These are phyloP conservation scores for Colletotrichum phormii DNA, from an alignment of 2,329 filamentous ascomycete genomes.

Conservation along the genomic window DNA sequence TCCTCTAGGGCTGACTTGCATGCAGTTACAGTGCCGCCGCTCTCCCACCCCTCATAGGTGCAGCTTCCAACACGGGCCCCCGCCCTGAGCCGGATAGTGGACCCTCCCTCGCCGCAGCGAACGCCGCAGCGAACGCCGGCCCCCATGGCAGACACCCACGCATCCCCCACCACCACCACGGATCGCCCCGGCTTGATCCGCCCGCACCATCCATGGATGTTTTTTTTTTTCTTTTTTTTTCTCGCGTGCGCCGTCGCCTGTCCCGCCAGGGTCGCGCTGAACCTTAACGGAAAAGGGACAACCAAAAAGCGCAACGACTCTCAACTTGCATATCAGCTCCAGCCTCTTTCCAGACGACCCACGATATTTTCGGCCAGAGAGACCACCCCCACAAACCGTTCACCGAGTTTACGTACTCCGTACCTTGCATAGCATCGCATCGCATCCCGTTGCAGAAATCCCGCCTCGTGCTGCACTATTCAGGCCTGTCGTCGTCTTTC, in stretches of 20 bases:
- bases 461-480: too few relatives aligned
- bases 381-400: not conserved
- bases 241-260: not conserved
- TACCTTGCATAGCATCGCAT: not conserved
- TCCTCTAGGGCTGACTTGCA: conserved; percentile 2
- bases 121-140: not conserved
- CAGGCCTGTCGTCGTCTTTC: not conserved
- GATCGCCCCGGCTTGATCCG: conserved; percentile 32
- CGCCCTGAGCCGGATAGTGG: not conserved
- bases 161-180: not conserved
- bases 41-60: not conserved
- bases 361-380: not conserved
- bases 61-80: not conserved
- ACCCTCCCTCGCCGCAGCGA: too few relatives aligned
- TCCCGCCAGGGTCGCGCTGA: not conserved
- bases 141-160: not conserved
- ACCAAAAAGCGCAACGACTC: not conserved
- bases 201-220: not conserved
- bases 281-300: not conserved
- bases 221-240: not conserved
- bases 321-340: not conserved
- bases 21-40: not conserved
- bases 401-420: not conserved
- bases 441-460: not conserved
- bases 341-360: too few relatives aligned